Conservation (phyloP, 1,284 basidiomycete genomes). For the Ustilago nuda region DNA sequence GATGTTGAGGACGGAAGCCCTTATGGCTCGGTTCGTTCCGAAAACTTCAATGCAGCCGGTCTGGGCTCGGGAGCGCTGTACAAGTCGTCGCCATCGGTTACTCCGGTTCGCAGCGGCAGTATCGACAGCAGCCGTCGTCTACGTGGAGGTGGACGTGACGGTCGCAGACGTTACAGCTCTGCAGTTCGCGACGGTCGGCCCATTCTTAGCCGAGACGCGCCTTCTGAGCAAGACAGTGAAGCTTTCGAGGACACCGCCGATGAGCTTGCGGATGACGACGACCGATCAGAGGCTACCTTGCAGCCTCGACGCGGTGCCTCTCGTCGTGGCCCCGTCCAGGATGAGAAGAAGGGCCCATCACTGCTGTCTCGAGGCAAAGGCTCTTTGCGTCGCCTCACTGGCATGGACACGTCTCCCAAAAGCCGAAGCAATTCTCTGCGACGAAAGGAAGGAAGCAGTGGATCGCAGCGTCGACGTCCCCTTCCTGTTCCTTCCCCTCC, state of each 20-base stretch:
- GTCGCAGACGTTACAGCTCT: constrained; percentile 44
- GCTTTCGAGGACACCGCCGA: constrained; percentile 39
- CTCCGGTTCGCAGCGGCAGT: constrained; percentile 11
- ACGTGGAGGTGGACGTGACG: constrained; percentile 40
- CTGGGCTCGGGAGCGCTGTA: constrained; percentile 36
- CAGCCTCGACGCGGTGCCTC: constrained; percentile 34
- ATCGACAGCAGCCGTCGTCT: constrained; percentile 19
- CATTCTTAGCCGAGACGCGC: constrained; percentile 29
- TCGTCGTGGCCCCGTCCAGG: constrained; percentile 18
- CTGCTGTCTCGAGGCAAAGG: constrained; percentile 37
- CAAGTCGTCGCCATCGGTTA: constrained; percentile 17
- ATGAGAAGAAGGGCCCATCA: constrained; percentile 21
- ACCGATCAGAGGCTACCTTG: constrained; percentile 34
- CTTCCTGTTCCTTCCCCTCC: constrained; percentile 4
- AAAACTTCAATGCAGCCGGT: constrained; percentile 44
- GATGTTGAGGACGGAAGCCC: constrained; percentile 42
- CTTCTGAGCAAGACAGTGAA: constrained; percentile 31
- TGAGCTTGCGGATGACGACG: constrained; percentile 39
- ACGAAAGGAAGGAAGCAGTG: constrained; percentile 26
- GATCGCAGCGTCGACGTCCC: constrained; percentile 6
- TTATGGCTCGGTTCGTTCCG: constrained; percentile 31
- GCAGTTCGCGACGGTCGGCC: constrained; percentile 31
- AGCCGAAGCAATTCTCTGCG: constrained; percentile 25
- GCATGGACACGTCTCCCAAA: constrained; percentile 25
- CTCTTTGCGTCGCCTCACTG: constrained; percentile 32